Percentiles rank a stretch among this genome's conserved stretches.
phyloP scores from a whole-genome alignment of 345 rosid species.

The Hevea brasiliensis region DNA sequence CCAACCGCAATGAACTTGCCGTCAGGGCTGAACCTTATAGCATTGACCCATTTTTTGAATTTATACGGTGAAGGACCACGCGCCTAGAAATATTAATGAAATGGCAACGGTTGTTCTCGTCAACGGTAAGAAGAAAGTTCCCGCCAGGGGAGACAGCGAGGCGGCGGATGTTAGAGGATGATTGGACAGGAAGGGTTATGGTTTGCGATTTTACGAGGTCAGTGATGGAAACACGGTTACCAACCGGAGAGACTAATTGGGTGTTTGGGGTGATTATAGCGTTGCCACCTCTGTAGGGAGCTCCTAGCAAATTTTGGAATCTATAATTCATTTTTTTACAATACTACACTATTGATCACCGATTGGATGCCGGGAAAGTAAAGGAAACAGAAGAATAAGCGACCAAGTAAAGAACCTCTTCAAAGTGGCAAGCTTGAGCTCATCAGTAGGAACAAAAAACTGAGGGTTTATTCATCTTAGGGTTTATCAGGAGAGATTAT shows the following conservation, averaged over 20 bases:
- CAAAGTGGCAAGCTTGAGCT: not conserved
- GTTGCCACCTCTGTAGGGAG: conserved; percentile 91
- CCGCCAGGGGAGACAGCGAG: conserved; percentile 83
- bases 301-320: conserved; percentile 83
- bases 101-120: conserved; percentile 70
- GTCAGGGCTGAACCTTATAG: conserved; percentile 70
- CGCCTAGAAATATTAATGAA: conserved; percentile 79
- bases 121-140: conserved; percentile 69
- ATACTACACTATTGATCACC: not conserved
- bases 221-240: conserved; percentile 85
- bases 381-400: not conserved
- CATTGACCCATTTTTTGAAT: conserved; percentile 54
- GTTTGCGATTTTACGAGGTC: conserved; percentile 80
- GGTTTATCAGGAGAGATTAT: not conserved
- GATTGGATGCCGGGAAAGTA: conserved; percentile 20
- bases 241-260: conserved; percentile 77
- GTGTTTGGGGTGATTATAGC: conserved; percentile 59
- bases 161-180: conserved; percentile 71
- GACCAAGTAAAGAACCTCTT: not conserved
- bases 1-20: conserved; percentile 79
- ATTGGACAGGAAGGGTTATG: conserved; percentile 55
- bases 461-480: not conserved
- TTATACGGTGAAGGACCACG: conserved; percentile 72
- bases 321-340: conserved; percentile 61
- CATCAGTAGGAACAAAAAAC: not conserved